Conservation (phyloP, 192 early-diverging fungal genomes). For the Rhizophagus sp. region DNA sequence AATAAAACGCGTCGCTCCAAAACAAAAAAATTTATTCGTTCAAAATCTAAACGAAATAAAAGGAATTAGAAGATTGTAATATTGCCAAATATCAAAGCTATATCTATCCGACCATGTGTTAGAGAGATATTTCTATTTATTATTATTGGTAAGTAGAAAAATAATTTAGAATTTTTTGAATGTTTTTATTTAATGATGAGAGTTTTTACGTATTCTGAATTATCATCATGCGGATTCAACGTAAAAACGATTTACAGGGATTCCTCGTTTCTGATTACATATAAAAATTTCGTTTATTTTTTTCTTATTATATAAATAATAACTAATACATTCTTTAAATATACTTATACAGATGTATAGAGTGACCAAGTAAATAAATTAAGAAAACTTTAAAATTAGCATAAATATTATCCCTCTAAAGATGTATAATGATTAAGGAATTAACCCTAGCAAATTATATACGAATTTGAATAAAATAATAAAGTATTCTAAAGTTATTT, state of each 20-base stretch:
- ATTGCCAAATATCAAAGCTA: too few species aligned
- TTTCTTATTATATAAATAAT: not conserved
- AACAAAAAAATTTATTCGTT: not conserved
- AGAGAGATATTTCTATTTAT: not conserved
- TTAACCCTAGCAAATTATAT: too few species aligned
- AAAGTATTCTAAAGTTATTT: too few species aligned
- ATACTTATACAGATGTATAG: too few species aligned
- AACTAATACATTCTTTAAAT: not conserved
- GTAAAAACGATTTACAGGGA: not conserved
- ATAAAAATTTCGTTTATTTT: not conserved
- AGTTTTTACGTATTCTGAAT: slow-evolving; percentile 7
- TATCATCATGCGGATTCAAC: not conserved
- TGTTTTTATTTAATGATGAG: slow-evolving; percentile 1
- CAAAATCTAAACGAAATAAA: not conserved
- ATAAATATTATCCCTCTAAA: too few species aligned
- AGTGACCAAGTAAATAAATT: too few species aligned
- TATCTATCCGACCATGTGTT: too few species aligned
- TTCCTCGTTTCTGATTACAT: slow-evolving; percentile 14
- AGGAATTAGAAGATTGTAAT: not conserved
- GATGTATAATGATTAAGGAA: too few species aligned
- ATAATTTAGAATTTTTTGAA: too few species aligned
- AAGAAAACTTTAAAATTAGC: too few species aligned
- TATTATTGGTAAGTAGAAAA: not conserved
- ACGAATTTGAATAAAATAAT: too few species aligned
- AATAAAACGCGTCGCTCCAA: not conserved